Percentiles rank a stretch among this genome's conserved stretches.
phyloP scores from a whole-genome alignment of 306 rosid genomes.

The Luffa aegyptiaca region DNA sequence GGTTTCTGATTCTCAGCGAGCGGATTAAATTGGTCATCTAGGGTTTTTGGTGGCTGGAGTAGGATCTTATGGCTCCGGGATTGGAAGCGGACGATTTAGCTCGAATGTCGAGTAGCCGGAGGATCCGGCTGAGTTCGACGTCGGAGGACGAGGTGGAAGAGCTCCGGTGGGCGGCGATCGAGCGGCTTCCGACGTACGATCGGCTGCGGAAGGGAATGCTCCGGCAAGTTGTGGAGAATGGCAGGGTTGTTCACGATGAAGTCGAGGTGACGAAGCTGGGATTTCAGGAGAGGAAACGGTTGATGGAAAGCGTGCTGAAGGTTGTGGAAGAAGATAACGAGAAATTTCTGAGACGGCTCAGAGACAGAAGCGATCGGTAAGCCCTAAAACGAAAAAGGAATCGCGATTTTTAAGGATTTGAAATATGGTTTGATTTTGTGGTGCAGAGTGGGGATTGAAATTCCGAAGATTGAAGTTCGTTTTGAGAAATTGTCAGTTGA shows the following conservation, averaged over 20 bases:
- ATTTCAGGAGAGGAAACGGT: slow-evolving; percentile 29
- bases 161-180: slow-evolving; percentile 71
- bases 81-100: no score
- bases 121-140: slow-evolving; percentile 15
- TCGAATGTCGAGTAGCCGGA: slow-evolving; percentile 23
- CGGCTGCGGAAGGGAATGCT: slow-evolving; percentile 52
- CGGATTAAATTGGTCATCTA: no score
- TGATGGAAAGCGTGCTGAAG: slow-evolving; percentile 41
- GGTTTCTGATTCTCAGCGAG: no score
- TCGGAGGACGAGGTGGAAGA: slow-evolving; percentile 57
- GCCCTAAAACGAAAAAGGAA: no score
- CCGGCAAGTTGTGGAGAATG: slow-evolving; percentile 37
- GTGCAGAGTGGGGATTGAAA: slow-evolving; percentile 59
- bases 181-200: slow-evolving; percentile 75
- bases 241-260: slow-evolving; percentile 36
- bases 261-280: slow-evolving; percentile 54
- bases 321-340: slow-evolving; percentile 65
- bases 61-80: no score
- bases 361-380: slow-evolving; percentile 59
- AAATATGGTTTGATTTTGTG: not conserved
- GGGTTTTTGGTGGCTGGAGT: no score
- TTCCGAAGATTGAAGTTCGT: slow-evolving; percentile 71
- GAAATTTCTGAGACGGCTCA: slow-evolving; percentile 42
- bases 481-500: slow-evolving; percentile 50
- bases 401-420: no score